Percentiles rank a stretch among this genome's conserved stretches.
phyloP scores from a whole-genome alignment of 1,139 yeast species.

The Kodamaea anthophila region DNA sequence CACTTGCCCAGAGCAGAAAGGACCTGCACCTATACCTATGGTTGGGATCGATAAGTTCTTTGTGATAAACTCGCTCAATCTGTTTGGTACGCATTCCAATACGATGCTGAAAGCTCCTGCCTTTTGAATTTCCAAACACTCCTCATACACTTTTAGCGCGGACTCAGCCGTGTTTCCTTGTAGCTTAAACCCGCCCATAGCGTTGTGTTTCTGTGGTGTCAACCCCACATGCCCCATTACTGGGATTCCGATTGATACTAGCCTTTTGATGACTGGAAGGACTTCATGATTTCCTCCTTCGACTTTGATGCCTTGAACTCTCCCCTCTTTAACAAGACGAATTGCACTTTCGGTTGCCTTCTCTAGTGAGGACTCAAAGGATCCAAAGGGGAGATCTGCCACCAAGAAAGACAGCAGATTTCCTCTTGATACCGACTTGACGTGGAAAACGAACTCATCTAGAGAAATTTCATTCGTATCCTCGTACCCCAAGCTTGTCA shows the following conservation, averaged over 20 bases:
- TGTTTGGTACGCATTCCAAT: conserved; percentile 81
- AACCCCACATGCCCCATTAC: conserved; percentile 91
- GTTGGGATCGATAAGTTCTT: conserved; percentile 61
- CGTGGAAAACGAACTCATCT: conserved; percentile 76
- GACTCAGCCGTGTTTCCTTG: conserved; percentile 62
- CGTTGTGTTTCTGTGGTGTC: conserved; percentile 80
- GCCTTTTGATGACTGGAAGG: conserved; percentile 35
- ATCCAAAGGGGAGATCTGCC: conserved; percentile 90
- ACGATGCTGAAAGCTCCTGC: conserved; percentile 77
- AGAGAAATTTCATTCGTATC: conserved; percentile 70
- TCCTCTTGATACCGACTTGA: conserved; percentile 72
- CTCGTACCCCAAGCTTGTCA: conserved; percentile 81
- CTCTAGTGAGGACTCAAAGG: conserved; percentile 59
- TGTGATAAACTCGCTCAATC: conserved; percentile 64
- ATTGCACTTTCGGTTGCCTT: conserved; percentile 66
- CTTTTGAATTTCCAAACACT: conserved; percentile 63
- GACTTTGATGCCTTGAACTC: conserved; percentile 74
- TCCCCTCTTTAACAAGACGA: conserved; percentile 54
- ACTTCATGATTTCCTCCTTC: conserved; percentile 73
- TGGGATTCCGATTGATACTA: conserved; percentile 71
- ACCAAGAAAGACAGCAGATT: conserved; percentile 57
- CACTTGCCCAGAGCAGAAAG: conserved; percentile 80
- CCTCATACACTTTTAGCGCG: conserved; percentile 57
- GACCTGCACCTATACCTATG: conserved; percentile 96
- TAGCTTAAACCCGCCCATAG: conserved; percentile 80